phyloP scores from a whole-genome alignment of 1,139 yeast species.

The Nakaseomyces sp. region DNA sequence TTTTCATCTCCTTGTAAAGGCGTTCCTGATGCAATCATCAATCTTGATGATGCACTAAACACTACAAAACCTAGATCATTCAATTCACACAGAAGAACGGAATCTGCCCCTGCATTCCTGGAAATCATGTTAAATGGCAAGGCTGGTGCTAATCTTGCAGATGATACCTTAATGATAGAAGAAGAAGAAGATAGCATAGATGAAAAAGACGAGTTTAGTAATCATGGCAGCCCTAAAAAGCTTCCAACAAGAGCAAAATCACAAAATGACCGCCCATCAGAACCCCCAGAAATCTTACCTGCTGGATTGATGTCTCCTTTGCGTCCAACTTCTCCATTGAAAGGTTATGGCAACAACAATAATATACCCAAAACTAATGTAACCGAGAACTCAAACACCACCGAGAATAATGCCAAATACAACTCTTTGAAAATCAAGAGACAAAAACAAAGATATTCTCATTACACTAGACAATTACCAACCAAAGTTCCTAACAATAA shows the following conservation, averaged over 20 bases:
- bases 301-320: constrained; percentile 21
- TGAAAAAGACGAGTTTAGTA: constrained; percentile 5
- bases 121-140: constrained; percentile 19
- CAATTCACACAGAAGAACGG: constrained; percentile 38
- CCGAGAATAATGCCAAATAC: constrained; percentile 10
- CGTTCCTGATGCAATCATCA: constrained; percentile 56
- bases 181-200: constrained; percentile 17
- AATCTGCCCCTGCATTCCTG: constrained; percentile 41
- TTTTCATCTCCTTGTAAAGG: constrained; percentile 30
- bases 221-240: not conserved
- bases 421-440: constrained; percentile 27
- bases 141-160: constrained; percentile 7
- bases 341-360: not conserved
- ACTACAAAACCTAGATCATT: constrained; percentile 27
- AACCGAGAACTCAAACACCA: not conserved
- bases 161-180: constrained; percentile 11
- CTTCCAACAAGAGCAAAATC: not conserved
- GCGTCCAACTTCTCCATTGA: constrained; percentile 21
- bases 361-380: not conserved
- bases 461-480: constrained; percentile 26
- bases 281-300: constrained; percentile 6
- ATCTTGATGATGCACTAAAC: constrained; percentile 49
- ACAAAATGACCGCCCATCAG: not conserved
- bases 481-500: constrained; percentile 11
- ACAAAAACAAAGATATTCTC: constrained; percentile 28